These are phyloP conservation scores for Gonapodya sp. DNA, from an alignment of 192 early-diverging fungal species.

Conservation along the genomic window DNA sequence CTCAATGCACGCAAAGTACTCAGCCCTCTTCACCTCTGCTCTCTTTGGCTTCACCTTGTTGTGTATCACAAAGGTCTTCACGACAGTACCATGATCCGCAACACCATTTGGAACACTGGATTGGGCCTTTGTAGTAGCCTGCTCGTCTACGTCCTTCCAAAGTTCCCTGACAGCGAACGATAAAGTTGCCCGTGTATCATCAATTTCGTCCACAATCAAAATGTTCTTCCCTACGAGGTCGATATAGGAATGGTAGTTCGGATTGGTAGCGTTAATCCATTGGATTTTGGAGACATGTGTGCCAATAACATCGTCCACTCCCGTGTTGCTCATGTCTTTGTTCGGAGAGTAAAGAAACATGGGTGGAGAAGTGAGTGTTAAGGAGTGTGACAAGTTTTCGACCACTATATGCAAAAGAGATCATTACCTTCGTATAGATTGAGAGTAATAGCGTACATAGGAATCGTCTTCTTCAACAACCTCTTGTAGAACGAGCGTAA, in stretches of 20 bases:
- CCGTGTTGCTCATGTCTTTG: neutral
- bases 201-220: constrained; percentile 70
- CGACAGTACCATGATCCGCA: constrained; percentile 33
- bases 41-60: constrained; percentile 70
- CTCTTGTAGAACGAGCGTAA: constrained; percentile 64
- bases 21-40: constrained; percentile 38
- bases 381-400: no score
- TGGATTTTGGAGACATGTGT: constrained; percentile 67
- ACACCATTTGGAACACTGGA: constrained; percentile 47
- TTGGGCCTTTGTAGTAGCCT: constrained; percentile 56
- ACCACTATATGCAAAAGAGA: no score
- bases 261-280: constrained; percentile 68
- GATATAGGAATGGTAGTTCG: constrained; percentile 34
- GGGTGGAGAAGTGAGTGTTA: constrained; percentile 17
- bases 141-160: constrained; percentile 56
- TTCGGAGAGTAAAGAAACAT: neutral
- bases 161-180: constrained; percentile 65
- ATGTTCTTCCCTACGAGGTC: constrained; percentile 59
- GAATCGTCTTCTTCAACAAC: constrained; percentile 58
- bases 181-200: constrained; percentile 63
- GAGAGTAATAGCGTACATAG: constrained; percentile 67
- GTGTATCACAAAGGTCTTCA: constrained; percentile 51
- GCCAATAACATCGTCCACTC: constrained; percentile 27
- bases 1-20: constrained; percentile 62
- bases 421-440: constrained; percentile 66